Percentiles rank a stretch among this genome's conserved stretches.
Conservation (phyloP, 139 green algal species). For the Deuterostichococcus epilithicus region DNA sequence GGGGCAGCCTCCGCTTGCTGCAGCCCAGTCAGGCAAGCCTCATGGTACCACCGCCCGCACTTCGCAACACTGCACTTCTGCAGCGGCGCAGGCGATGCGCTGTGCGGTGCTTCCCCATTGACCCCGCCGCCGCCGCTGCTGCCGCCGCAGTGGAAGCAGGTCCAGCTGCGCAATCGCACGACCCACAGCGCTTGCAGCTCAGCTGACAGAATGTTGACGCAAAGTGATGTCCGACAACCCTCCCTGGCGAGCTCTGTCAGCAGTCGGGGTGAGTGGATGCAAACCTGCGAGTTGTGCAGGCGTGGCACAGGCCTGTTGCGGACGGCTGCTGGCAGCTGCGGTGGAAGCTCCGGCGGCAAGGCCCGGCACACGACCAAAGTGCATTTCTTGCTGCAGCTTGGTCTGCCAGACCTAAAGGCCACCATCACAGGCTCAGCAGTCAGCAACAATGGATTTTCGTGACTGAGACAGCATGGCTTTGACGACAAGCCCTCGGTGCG, state of each 20-base stretch:
- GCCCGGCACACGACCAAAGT: constrained; percentile 20
- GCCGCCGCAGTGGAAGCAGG: constrained; percentile 21
- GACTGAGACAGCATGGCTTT: not conserved
- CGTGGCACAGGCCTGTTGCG: constrained; percentile 10
- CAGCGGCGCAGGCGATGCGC: no score
- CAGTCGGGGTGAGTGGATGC: not conserved
- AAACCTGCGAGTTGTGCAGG: constrained; percentile 16
- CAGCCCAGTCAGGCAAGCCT: constrained; percentile 10
- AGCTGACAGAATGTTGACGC: constrained; percentile 10
- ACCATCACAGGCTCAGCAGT: constrained; percentile 2
- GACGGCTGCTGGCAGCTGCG: constrained; percentile 6
- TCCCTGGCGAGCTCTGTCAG: not conserved
- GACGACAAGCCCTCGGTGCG: not conserved
- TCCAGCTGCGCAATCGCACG: not conserved
- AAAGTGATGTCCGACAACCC: not conserved
- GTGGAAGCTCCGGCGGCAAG: constrained; percentile 27
- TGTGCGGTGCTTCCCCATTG: no score
- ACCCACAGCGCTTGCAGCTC: no score
- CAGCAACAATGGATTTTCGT: not conserved
- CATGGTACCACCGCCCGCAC: constrained; percentile 37
- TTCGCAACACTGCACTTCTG: constrained; percentile 33
- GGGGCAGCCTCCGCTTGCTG: constrained; percentile 10
- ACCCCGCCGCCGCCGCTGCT: constrained; percentile 17
- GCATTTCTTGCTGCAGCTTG: not conserved
- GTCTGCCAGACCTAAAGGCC: not conserved